Conservation (phyloP, 345 rosid species). For the Boechera retrofracta region DNA sequence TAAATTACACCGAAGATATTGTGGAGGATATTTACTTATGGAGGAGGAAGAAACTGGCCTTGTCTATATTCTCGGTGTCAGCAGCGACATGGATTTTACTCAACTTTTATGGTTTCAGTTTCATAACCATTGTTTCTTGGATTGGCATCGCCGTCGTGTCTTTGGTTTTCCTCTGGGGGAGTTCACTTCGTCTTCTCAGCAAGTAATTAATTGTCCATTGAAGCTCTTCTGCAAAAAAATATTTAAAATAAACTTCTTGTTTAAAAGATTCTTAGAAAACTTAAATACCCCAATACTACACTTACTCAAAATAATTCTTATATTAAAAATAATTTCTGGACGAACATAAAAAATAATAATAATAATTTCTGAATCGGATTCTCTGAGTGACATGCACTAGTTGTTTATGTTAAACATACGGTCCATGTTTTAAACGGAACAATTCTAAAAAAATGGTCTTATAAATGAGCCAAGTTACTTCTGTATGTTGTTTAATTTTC, state of each 20-base stretch:
- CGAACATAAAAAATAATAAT: too few species aligned
- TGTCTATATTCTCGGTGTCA: slow-evolving; percentile 42
- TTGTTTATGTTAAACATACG: background rate
- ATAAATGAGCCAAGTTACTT: background rate
- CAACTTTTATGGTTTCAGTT: slow-evolving; percentile 51
- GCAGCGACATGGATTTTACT: slow-evolving; percentile 55
- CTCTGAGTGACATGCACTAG: background rate
- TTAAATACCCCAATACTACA: background rate
- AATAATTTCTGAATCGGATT: background rate
- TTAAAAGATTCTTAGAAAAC: background rate
- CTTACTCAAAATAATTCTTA: background rate
- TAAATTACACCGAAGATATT: slow-evolving; percentile 28
- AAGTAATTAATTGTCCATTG: slow-evolving; percentile 43
- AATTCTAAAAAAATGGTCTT: background rate
- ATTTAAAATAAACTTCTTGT: background rate
- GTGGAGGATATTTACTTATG: slow-evolving; percentile 53
- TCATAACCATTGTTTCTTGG: slow-evolving; percentile 56
- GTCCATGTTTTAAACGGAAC: background rate
- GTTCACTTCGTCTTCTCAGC: slow-evolving; percentile 54
- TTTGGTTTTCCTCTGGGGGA: slow-evolving; percentile 56
- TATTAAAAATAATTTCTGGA: background rate
- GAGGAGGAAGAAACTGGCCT: slow-evolving; percentile 59
- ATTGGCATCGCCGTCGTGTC: slow-evolving; percentile 42
- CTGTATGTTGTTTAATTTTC: background rate
- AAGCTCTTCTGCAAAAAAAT: background rate